Evolutionary conservation across 257 asterid species (phyloP).

Genomic region (Cruciata laevipes): DNA sequence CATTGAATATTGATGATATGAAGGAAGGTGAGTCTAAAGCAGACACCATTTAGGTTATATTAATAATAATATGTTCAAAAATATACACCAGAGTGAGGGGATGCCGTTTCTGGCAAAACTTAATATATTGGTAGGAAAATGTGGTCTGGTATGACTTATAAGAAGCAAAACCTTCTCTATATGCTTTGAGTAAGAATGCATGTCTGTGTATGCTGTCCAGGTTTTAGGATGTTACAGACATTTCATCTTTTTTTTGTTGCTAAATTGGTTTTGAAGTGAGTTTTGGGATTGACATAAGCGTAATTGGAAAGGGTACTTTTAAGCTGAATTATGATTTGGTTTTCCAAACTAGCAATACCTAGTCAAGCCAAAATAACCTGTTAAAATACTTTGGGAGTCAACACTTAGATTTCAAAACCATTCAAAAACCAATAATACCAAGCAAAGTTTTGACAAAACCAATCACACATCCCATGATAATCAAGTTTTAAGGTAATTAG

Average conservation of each 20-base stretch:
- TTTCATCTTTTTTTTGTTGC: background rate
- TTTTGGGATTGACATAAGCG: background rate
- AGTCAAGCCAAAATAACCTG: background rate
- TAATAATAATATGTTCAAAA: background rate
- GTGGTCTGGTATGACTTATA: background rate
- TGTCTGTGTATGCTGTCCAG: background rate
- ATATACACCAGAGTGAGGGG: background rate
- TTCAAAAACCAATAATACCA: too few relatives aligned
- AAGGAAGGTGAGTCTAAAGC: background rate
- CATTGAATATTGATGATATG: background rate
- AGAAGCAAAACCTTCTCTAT: background rate
- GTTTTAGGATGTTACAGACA: background rate
- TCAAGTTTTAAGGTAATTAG: conserved; percentile 1
- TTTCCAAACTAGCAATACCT: background rate
- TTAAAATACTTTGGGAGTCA: background rate
- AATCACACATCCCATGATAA: background rate
- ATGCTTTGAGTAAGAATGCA: background rate
- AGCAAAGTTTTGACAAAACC: background rate
- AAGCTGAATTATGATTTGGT: background rate
- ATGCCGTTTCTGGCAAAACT: background rate
- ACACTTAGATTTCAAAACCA: too few relatives aligned
- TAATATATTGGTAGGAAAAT: background rate
- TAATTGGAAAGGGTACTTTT: background rate
- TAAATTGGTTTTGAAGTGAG: background rate
- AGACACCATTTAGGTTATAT: background rate